These are phyloP conservation scores for Malus fusca DNA, from an alignment of 306 rosid species.

Conservation along the genomic window DNA sequence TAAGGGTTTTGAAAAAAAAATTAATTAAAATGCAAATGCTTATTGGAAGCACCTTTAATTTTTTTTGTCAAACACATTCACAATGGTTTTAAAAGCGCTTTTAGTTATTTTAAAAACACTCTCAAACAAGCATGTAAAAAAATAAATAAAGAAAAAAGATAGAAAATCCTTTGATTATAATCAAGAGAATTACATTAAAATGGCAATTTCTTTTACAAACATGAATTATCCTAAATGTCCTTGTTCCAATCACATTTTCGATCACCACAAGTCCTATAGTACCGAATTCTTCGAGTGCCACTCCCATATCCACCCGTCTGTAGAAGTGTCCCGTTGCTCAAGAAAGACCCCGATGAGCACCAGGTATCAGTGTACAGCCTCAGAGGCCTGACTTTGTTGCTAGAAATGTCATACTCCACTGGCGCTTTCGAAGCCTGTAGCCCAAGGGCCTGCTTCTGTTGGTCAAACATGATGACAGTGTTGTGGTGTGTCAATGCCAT, in stretches of 20 bases:
- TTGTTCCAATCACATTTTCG: slow-evolving; percentile 56
- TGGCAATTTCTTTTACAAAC: background rate
- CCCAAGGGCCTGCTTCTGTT: slow-evolving; percentile 43
- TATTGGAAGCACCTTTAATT: too few species aligned
- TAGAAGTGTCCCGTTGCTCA: slow-evolving; percentile 61
- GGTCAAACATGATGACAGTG: slow-evolving; percentile 67
- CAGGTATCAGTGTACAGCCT: slow-evolving; percentile 56
- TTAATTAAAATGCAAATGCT: too few species aligned
- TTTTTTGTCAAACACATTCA: background rate
- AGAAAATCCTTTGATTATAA: background rate
- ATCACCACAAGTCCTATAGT: slow-evolving; percentile 39
- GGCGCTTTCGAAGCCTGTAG: slow-evolving; percentile 40
- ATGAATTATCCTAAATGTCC: slow-evolving; percentile 14
- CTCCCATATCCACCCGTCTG: slow-evolving; percentile 53
- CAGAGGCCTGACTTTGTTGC: slow-evolving; percentile 49
- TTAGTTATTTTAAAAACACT: too few species aligned
- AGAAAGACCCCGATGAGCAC: slow-evolving; percentile 80
- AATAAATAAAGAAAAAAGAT: background rate
- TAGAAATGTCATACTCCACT: slow-evolving; percentile 54
- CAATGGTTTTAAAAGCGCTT: too few species aligned
- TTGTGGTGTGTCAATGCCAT: slow-evolving; percentile 52
- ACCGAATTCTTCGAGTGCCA: slow-evolving; percentile 42
- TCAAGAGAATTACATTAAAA: background rate
- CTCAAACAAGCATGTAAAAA: background rate
- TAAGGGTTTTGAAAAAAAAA: too few species aligned